Percentiles rank a stretch among this genome's conserved stretches.
These are phyloP conservation scores for Fusarium sp. DNA, from an alignment of 2,329 filamentous ascomycete species.

Conservation along the genomic window DNA sequence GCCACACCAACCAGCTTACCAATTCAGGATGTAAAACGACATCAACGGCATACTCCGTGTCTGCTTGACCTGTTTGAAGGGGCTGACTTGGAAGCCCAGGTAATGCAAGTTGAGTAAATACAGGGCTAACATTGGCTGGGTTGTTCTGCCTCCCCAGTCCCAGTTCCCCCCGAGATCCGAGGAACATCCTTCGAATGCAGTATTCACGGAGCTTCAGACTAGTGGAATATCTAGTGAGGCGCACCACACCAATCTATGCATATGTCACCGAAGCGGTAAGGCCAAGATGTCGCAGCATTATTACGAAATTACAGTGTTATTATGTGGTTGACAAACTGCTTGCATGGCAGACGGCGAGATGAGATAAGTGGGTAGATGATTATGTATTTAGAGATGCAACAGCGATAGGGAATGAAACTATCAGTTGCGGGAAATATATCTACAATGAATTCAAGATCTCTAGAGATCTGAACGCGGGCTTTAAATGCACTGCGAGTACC, in stretches of 20 bases:
- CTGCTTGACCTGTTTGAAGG: not conserved
- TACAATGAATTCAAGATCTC: not conserved
- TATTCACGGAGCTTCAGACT: not conserved
- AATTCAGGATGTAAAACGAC: not conserved
- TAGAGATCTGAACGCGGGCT: not conserved
- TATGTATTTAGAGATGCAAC: not conserved
- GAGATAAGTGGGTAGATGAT: not conserved
- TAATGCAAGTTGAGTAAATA: not conserved
- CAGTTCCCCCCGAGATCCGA: not conserved
- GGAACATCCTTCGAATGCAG: not conserved
- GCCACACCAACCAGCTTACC: not conserved
- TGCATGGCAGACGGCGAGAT: not conserved
- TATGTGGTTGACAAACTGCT: not conserved
- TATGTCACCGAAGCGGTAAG: not conserved
- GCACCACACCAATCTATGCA: not conserved
- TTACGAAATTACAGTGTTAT: not conserved
- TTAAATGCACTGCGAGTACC: constrained; percentile 45
- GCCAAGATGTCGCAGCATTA: not conserved
- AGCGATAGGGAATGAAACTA: not conserved
- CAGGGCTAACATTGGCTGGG: not conserved
- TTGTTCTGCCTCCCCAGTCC: too few species aligned
- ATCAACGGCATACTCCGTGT: not conserved
- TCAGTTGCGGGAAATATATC: not conserved
- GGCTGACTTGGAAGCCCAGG: not conserved
- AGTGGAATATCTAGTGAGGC: not conserved